These are phyloP conservation scores for Microascus cirrosus DNA, from an alignment of 2,329 filamentous ascomycete genomes.

Conservation along the genomic window DNA sequence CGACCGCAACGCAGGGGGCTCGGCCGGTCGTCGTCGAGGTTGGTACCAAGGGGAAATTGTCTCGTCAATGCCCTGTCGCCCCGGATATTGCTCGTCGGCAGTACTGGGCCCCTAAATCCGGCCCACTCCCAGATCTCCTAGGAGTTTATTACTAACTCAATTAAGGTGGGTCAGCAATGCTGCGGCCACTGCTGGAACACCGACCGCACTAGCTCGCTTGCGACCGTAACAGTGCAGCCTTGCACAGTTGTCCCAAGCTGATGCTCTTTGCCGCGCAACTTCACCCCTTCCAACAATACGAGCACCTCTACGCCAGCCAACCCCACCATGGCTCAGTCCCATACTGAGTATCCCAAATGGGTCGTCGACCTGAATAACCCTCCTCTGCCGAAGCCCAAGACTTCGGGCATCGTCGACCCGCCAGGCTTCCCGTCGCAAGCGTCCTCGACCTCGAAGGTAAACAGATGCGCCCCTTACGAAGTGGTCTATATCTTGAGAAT, in stretches of 20 bases:
- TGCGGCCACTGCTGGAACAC: not conserved
- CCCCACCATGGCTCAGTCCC: conserved; percentile 2
- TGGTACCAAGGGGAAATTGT: not conserved
- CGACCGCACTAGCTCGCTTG: not conserved
- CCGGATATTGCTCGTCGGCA: not conserved
- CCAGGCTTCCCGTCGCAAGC: conserved; percentile 62
- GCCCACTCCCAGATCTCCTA: not conserved
- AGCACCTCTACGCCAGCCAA: not conserved
- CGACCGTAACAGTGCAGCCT: too few species aligned
- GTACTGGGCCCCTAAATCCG: not conserved
- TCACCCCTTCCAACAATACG: not conserved
- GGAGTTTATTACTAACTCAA: not conserved
- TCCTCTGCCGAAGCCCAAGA: conserved; percentile 54
- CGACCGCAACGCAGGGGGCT: not conserved
- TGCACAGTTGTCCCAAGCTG: not conserved
- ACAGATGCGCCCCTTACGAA: not conserved
- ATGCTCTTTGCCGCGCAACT: not conserved
- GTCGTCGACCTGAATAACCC: conserved; percentile 67
- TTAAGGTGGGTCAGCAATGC: not conserved
- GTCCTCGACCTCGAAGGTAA: conserved; percentile 42
- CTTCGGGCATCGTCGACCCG: conserved; percentile 64
- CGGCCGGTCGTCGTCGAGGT: not conserved
- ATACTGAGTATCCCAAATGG: conserved; percentile 37
- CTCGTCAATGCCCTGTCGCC: not conserved
- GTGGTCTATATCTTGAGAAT: not conserved